phyloP scores from a whole-genome alignment of 2,329 filamentous ascomycete species.

The Annulohypoxylon truncatum region DNA sequence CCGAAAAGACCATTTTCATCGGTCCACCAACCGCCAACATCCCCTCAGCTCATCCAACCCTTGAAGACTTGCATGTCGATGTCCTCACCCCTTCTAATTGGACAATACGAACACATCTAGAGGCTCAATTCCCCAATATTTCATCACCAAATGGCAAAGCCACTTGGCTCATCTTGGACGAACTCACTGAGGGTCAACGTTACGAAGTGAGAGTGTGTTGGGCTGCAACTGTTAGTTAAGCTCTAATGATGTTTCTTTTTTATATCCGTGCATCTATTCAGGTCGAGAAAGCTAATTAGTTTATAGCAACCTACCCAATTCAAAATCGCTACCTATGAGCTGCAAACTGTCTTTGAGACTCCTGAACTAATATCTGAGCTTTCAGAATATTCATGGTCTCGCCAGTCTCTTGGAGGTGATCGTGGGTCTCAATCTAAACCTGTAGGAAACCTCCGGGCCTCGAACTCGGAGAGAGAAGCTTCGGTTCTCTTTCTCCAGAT shows the following conservation, averaged over 20 bases:
- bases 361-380: conserved; percentile 74
- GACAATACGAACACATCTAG: conserved; percentile 71
- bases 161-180: conserved; percentile 83
- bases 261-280: conserved; percentile 27
- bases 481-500: conserved; percentile 80
- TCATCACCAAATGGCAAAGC: conserved; percentile 66
- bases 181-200: conserved; percentile 75
- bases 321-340: conserved; percentile 71
- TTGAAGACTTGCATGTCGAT: conserved; percentile 72
- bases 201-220: conserved; percentile 96
- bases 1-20: conserved; percentile 90
- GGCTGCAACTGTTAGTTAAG: conserved; percentile 82
- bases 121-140: conserved; percentile 73
- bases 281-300: conserved; percentile 24
- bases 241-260: neutral
- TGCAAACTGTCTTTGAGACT: conserved; percentile 70
- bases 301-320: conserved; percentile 87
- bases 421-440: conserved; percentile 24
- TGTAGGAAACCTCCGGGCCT: neutral
- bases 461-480: conserved; percentile 43
- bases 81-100: conserved; percentile 69
- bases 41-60: conserved; percentile 64
- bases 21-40: conserved; percentile 71
- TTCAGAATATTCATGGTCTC: conserved; percentile 67
- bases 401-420: conserved; percentile 51